Percentiles rank a stretch among this genome's conserved stretches.
phyloP scores from a whole-genome alignment of 2,329 filamentous ascomycete species.

The Fonsecaea pedrosoi region DNA sequence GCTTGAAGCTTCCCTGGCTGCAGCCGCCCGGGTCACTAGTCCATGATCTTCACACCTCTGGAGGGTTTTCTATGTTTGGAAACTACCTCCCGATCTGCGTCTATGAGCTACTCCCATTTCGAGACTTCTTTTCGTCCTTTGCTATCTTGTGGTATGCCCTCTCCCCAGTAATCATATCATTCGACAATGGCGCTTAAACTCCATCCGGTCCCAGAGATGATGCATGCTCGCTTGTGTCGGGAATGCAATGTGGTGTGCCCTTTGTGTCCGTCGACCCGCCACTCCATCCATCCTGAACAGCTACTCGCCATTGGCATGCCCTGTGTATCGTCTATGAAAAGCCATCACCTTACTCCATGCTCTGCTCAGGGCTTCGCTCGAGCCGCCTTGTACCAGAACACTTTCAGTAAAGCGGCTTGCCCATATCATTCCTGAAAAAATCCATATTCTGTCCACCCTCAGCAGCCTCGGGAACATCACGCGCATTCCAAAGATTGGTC shows the following conservation, averaged over 20 bases:
- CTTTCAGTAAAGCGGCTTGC: not conserved
- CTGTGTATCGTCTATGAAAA: not conserved
- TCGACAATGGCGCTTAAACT: not conserved
- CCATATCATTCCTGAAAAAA: not conserved
- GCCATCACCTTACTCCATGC: not conserved
- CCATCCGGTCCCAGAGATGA: not conserved
- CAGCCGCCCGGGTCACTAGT: not conserved
- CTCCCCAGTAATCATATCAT: not conserved
- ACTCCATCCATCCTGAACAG: not conserved
- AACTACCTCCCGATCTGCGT: not conserved
- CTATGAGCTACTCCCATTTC: not conserved
- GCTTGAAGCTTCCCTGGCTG: not conserved
- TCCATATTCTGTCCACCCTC: not conserved
- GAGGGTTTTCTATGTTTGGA: constrained; percentile 1
- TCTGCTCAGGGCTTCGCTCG: not conserved
- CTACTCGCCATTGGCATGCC: not conserved
- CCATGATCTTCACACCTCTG: not conserved
- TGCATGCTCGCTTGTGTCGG: not conserved
- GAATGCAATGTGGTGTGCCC: not conserved
- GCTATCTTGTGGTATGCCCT: not conserved
- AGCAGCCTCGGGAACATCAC: not conserved
- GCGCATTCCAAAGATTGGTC: not conserved
- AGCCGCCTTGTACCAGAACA: not conserved
- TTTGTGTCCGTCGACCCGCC: not conserved
- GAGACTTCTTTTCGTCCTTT: not conserved